Base-by-base conservation (phyloP, 176 grass and related monocot species). In the Themeda triandra region DNA sequence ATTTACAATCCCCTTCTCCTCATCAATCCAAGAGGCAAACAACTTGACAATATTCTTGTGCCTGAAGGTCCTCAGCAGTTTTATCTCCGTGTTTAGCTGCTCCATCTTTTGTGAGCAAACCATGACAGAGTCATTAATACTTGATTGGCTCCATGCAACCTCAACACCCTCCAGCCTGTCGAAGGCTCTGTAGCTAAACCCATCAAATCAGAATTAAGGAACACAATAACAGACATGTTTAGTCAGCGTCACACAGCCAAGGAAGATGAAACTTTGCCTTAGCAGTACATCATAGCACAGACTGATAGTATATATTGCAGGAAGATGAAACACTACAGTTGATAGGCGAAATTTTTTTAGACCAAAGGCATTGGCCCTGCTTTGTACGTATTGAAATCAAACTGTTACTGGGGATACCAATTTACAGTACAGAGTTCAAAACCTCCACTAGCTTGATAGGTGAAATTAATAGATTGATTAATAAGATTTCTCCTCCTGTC, bases 131-230 rank as follows among this genome's bases (percentile, higher is more conserved):
- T 89, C 80, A 10, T 92, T 81, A 25, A 92, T 86, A 53, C 9
- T 39, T 29, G 88, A 41, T 44, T 89, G 84, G 76, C 81, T 84
- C 91, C 87, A 92, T 49, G 87, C 91, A 15, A 92, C 91, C 76
- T 92, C 87, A 36, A 87, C 88, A 28, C 91, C 91, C 39, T 89
- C 87, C 76, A 87, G 42, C 77, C 72, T 82, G 86, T 92, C 87
- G 23, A 92, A 92, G 71, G 84, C 87, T 76, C 87, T 87, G 45
- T 89, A 92, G 70, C 91, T 92, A 76, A 89, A 81, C 83, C 65
- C 24, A 71, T n/a, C 72, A 41, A 8, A 75, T 65, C 69, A 80
- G 29, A 8, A 75, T 79, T 48, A 71, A 87, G 75, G 76, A 83
- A 75, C 44, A 83, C 80, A 10, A 23, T 28, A 68, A 69, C 13